These are phyloP conservation scores for Sclerospora graminicola DNA, from an alignment of 352 stramenopile genomes.

Conservation along the genomic window DNA sequence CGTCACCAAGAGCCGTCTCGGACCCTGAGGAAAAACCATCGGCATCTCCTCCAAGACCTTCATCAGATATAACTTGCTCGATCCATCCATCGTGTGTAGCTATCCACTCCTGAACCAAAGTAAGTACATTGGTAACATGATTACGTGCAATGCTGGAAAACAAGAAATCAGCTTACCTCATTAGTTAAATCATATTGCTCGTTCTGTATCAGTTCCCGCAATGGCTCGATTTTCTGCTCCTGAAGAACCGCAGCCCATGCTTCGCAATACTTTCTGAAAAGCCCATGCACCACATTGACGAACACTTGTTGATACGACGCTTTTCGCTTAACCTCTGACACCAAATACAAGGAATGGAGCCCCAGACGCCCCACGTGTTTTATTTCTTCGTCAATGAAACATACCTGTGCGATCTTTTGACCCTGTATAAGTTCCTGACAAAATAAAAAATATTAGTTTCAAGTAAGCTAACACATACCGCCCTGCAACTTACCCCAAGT, in stretches of 20 bases:
- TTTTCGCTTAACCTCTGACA: constrained; percentile 33
- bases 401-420: constrained; percentile 1
- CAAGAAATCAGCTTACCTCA: constrained; percentile 31
- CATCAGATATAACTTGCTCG: constrained; percentile 51
- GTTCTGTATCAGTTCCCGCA: constrained; percentile 46
- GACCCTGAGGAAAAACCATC: constrained; percentile 32
- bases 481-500: constrained; percentile 27
- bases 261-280: constrained; percentile 64
- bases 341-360: constrained; percentile 45
- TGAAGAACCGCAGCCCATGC: constrained; percentile 48
- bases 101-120: constrained; percentile 53
- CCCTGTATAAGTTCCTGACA: constrained; percentile 13
- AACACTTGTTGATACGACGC: constrained; percentile 37
- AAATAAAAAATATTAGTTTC: background rate
- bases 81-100: constrained; percentile 59
- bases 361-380: constrained; percentile 26
- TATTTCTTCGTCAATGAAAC: constrained; percentile 65
- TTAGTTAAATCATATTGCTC: constrained; percentile 70
- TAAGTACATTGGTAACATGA: background rate
- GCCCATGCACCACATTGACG: constrained; percentile 32
- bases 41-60: constrained; percentile 28
- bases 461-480: background rate
- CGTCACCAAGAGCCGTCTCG: constrained; percentile 33
- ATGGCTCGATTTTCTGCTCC: constrained; percentile 49
- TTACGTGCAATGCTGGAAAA: background rate